These are phyloP conservation scores for Nakazawaea molendinolei DNA, from an alignment of 805 yeast species.

Conservation along the genomic window DNA sequence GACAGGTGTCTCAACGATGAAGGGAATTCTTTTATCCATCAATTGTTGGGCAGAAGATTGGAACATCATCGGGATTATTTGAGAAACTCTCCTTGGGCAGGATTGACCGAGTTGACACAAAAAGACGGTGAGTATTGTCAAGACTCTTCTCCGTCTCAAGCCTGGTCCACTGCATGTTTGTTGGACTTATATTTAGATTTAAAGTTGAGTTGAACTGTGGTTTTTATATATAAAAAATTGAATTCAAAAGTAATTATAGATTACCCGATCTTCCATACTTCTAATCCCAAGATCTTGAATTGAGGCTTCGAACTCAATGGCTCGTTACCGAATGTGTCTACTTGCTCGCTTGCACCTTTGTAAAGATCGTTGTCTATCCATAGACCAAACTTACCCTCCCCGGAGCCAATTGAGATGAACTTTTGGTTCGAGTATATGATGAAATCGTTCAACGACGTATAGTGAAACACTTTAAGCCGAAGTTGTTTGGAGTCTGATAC, in stretches of 20 bases:
- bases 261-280: slow-evolving; percentile 73
- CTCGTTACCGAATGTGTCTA: slow-evolving; percentile 88
- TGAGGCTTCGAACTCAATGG: slow-evolving; percentile 45
- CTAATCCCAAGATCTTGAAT: slow-evolving; percentile 72
- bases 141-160: slow-evolving; percentile 94
- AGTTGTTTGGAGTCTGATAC: slow-evolving; percentile 22
- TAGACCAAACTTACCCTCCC: slow-evolving; percentile 87
- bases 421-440: slow-evolving; percentile 73
- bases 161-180: slow-evolving; percentile 90
- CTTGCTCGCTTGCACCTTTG: slow-evolving; percentile 71
- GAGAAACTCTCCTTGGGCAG: slow-evolving; percentile 80
- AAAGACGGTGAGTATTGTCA: slow-evolving; percentile 74
- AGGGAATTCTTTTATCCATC: slow-evolving; percentile 39
- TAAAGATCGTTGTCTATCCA: slow-evolving; percentile 75
- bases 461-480: slow-evolving; percentile 75
- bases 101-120: slow-evolving; percentile 86
- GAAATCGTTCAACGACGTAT: slow-evolving; percentile 84
- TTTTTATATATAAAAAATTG: neutral
- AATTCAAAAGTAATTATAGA: slow-evolving; percentile 10
- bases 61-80: slow-evolving; percentile 67
- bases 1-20: slow-evolving; percentile 27
- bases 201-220: slow-evolving; percentile 1
- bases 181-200: slow-evolving; percentile 72
- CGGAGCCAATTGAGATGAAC: slow-evolving; percentile 83
- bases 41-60: slow-evolving; percentile 54